These are phyloP conservation scores for Gentiana macrophylla DNA, from an alignment of 257 asterid genomes.

Conservation along the genomic window DNA sequence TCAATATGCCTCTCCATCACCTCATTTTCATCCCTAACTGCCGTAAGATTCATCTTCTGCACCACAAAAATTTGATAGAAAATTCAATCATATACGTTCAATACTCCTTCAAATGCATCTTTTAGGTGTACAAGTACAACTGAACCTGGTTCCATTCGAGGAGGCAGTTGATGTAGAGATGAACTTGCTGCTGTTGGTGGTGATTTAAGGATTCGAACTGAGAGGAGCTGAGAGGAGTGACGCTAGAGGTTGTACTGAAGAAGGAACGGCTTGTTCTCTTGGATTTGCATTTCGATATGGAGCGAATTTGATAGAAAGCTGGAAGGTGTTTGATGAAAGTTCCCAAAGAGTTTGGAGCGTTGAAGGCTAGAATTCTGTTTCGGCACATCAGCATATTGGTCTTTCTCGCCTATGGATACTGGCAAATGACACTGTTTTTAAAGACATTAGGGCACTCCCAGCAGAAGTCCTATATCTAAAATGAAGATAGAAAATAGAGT, in stretches of 20 bases:
- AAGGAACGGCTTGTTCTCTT: conserved; percentile 5
- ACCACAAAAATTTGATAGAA: background rate
- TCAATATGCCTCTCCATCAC: conserved; percentile 87
- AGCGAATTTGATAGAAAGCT: conserved; percentile 5
- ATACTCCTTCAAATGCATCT: background rate
- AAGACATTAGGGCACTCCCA: too few species aligned
- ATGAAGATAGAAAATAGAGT: too few species aligned
- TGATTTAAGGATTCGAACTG: conserved; percentile 35
- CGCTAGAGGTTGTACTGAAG: conserved; percentile 5
- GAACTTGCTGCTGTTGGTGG: conserved; percentile 51
- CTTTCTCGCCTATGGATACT: too few species aligned
- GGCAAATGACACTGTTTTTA: too few species aligned
- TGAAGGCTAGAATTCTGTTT: conserved; percentile 9
- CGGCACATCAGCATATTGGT: conserved; percentile 24
- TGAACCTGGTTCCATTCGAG: conserved; percentile 92
- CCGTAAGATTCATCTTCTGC: conserved; percentile 92
- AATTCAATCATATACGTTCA: background rate
- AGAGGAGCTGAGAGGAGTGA: conserved; percentile 15
- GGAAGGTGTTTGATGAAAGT: conserved; percentile 60
- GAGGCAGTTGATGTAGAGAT: conserved; percentile 54
- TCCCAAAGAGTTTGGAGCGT: conserved; percentile 28
- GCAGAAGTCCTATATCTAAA: too few species aligned
- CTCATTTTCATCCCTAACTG: conserved; percentile 67
- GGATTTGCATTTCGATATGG: conserved; percentile 16
- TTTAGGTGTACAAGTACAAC: background rate